Evolutionary conservation across 257 asterid species (phyloP).

Genomic region (Jacaranda copaia): DNA sequence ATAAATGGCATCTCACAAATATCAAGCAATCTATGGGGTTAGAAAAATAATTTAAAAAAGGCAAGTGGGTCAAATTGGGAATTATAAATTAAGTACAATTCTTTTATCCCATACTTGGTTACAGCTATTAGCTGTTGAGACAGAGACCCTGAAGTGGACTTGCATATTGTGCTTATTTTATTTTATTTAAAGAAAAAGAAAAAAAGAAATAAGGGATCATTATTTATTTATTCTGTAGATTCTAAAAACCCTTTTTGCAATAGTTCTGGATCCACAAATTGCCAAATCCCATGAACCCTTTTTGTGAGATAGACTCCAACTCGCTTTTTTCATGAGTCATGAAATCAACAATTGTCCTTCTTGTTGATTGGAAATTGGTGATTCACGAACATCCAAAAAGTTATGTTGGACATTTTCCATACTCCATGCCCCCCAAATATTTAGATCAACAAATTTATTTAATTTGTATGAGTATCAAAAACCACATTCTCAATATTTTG

Average conservation of each 20-base stretch:
- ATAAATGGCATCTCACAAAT: background rate
- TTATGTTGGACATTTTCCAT: slow-evolving; percentile 13
- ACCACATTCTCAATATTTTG: no score
- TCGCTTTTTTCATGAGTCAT: background rate
- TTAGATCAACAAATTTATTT: no score
- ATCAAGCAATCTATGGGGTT: background rate
- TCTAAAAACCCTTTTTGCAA: background rate
- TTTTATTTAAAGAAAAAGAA: background rate
- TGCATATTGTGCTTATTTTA: slow-evolving; percentile 15
- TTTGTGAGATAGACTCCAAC: slow-evolving; percentile 14
- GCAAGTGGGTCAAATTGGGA: slow-evolving; percentile 16
- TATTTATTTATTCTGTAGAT: background rate
- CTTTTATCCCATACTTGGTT: slow-evolving; percentile 39
- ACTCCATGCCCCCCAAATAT: slow-evolving; percentile 13
- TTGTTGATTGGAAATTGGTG: slow-evolving; percentile 35
- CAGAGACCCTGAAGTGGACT: slow-evolving; percentile 22
- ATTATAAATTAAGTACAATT: slow-evolving; percentile 22
- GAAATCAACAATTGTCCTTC: background rate
- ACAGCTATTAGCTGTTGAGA: slow-evolving; percentile 39
- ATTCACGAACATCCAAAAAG: slow-evolving; percentile 33
- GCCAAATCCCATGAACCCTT: slow-evolving; percentile 9
- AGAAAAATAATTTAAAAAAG: background rate
- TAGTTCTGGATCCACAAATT: slow-evolving; percentile 20
- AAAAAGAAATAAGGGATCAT: background rate
- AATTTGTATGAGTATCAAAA: no score